These are phyloP conservation scores for Nakazawaea peltata DNA, from an alignment of 805 yeast genomes.

Conservation along the genomic window DNA sequence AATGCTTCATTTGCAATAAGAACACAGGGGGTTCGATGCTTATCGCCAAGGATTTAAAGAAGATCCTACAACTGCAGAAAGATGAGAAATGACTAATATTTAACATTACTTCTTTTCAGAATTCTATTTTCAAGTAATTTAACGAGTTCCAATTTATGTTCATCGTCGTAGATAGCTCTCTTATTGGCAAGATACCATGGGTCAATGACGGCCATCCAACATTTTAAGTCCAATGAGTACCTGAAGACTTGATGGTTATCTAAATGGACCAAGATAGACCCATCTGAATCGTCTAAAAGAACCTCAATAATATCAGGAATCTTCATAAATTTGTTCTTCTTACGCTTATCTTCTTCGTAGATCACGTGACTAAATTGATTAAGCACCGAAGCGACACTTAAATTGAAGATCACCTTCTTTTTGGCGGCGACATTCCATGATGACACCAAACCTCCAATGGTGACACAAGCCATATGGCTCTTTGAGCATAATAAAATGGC, in stretches of 20 bases:
- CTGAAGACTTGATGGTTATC: conserved; percentile 30
- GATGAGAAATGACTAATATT: conserved; percentile 10
- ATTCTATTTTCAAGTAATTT: conserved; percentile 14
- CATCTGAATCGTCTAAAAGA: conserved; percentile 27
- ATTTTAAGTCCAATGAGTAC: conserved; percentile 31
- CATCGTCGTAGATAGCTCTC: not conserved
- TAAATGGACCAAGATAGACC: conserved; percentile 34
- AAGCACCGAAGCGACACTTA: conserved; percentile 47
- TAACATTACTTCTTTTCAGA: conserved; percentile 15
- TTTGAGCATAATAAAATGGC: conserved; percentile 27
- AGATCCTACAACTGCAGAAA: not conserved
- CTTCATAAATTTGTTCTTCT: conserved; percentile 16
- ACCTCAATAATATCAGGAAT: conserved; percentile 19
- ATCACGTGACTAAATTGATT: conserved; percentile 24
- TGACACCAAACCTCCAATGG: conserved; percentile 42
- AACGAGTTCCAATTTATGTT: conserved; percentile 1
- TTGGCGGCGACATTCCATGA: conserved; percentile 38
- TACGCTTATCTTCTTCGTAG: conserved; percentile 16
- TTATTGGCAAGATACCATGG: conserved; percentile 17
- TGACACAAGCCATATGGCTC: conserved; percentile 32
- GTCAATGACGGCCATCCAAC: conserved; percentile 44
- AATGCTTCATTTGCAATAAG: conserved; percentile 49
- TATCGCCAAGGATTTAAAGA: conserved; percentile 35
- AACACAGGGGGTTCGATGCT: conserved; percentile 44
- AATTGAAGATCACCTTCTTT: conserved; percentile 27